These are phyloP conservation scores for Suillus placidus DNA, from an alignment of 768 basidiomycete genomes.

Conservation along the genomic window DNA sequence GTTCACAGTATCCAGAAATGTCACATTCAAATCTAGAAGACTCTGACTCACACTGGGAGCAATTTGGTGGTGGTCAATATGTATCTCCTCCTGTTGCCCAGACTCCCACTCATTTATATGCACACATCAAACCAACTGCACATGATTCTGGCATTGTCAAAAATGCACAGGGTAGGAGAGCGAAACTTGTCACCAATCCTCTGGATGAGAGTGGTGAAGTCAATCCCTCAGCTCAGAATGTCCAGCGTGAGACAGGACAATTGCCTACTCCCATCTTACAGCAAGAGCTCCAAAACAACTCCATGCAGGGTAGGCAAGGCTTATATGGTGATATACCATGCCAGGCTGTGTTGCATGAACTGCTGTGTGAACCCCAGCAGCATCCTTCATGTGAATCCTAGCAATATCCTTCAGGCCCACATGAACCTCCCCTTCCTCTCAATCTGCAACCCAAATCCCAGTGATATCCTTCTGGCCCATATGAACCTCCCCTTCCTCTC, in stretches of 20 bases:
- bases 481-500: no score
- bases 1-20: not conserved
- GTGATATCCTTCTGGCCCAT: no score
- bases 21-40: not conserved
- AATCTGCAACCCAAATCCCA: no score
- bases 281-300: not conserved
- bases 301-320: not conserved
- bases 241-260: constrained; percentile 1
- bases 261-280: not conserved
- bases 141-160: not conserved
- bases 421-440: no score
- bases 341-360: not conserved
- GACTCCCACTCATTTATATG: not conserved
- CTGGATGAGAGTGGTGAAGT: not conserved
- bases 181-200: not conserved
- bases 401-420: no score
- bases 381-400: no score
- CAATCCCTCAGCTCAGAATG: not conserved
- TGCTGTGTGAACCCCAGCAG: not conserved
- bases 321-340: not conserved
- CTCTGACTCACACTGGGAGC: not conserved
- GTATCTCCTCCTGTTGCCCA: not conserved
- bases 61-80: not conserved
- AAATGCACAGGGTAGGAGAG: not conserved
- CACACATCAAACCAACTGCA: not conserved